A percentile compares a stretch with the other conserved stretches of the same genome.
phyloP scores from a whole-genome alignment of 805 yeast species.

The Myxozyma melibiosi region DNA sequence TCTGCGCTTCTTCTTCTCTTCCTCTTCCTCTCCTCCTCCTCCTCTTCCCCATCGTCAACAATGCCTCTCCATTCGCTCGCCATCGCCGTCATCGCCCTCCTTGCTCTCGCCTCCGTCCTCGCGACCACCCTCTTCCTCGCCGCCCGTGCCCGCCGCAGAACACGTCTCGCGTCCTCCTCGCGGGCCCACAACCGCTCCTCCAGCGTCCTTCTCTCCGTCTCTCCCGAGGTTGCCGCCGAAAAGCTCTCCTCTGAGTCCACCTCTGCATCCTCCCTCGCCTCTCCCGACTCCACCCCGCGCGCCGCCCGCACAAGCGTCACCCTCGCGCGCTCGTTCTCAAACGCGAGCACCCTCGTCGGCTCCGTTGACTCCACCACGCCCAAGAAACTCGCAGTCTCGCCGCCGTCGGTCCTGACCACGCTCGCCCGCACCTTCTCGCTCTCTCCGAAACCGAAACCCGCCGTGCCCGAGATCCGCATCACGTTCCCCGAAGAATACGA shows the following conservation, averaged over 20 bases:
- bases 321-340: background rate
- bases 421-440: conserved; percentile 11
- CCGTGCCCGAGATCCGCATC: conserved; percentile 28
- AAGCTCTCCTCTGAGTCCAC: background rate
- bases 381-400: background rate
- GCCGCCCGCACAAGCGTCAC: conserved; percentile 1
- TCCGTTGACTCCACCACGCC: background rate
- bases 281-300: background rate
- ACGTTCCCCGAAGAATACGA: conserved; percentile 29
- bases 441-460: background rate
- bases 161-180: background rate
- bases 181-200: conserved; percentile 5
- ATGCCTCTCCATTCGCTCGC: background rate
- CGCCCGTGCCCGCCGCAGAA: background rate
- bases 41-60: background rate
- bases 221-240: background rate
- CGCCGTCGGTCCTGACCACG: background rate
- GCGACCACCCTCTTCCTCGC: background rate
- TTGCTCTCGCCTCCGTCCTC: background rate
- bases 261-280: background rate
- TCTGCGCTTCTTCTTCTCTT: background rate
- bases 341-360: conserved; percentile 9
- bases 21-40: background rate
- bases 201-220: conserved; percentile 3
- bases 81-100: conserved; percentile 1